These are phyloP conservation scores for Penicillium chermesinum DNA, from an alignment of 495 filamentous ascomycete species.

Conservation along the genomic window DNA sequence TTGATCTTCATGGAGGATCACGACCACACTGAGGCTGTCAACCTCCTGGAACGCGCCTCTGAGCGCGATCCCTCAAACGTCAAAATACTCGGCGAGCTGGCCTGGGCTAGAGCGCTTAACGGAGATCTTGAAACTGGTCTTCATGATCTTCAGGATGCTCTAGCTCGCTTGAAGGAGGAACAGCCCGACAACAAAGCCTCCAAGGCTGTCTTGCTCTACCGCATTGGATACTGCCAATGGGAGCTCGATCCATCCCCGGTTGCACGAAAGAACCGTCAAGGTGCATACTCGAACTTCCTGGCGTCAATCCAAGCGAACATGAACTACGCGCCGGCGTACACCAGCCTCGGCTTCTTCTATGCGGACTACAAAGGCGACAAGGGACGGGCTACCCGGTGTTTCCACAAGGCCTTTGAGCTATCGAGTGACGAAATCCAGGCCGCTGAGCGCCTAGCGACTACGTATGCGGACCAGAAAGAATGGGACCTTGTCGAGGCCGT, in stretches of 20 bases:
- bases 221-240: conserved; percentile 88
- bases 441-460: conserved; percentile 77
- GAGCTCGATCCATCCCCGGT: conserved; percentile 63
- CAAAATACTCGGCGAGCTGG: conserved; percentile 72
- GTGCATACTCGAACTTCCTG: conserved; percentile 79
- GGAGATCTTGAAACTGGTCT: conserved; percentile 63
- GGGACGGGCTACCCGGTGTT: conserved; percentile 78
- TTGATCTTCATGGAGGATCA: conserved; percentile 89
- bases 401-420: conserved; percentile 94
- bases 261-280: conserved; percentile 68
- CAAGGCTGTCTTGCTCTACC: conserved; percentile 76
- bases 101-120: conserved; percentile 84
- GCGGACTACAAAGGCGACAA: conserved; percentile 85
- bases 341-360: conserved; percentile 91
- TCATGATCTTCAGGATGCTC: conserved; percentile 62
- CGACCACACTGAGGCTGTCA: conserved; percentile 71
- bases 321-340: conserved; percentile 90
- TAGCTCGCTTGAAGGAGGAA: conserved; percentile 51
- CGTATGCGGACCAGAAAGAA: conserved; percentile 82
- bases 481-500: conserved; percentile 96
- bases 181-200: conserved; percentile 62
- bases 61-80: conserved; percentile 64
- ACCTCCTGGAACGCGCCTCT: conserved; percentile 71
- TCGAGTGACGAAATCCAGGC: conserved; percentile 82
- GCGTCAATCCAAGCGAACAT: conserved; percentile 79